Base-by-base conservation (phyloP, 345 rosid genomes). In the Eucalyptus sp. region DNA sequence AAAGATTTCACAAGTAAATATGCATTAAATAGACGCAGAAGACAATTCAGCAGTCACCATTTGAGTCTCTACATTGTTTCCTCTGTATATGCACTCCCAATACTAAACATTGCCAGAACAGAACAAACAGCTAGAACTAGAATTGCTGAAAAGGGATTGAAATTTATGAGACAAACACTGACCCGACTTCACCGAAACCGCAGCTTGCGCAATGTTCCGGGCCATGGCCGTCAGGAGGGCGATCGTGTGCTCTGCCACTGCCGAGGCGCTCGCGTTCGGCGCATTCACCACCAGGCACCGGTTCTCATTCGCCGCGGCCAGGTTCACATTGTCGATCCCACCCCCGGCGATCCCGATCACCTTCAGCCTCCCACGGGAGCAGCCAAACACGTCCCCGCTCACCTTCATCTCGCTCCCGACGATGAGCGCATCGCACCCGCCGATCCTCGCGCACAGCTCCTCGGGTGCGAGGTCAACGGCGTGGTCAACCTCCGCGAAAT, bases 341-440 rank as follows among this genome's bases (percentile, higher is more conserved):
- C 95, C 98, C 31, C 99, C 99, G 83, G 99, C 99, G 86, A 98
- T 92, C 10, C 99, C 99, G 29, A 97, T 97, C 27, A 97, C 99
- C 93, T 95, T 97, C 76, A 97, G 89, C 86, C 97, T 90, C 76
- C 99, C 99, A 3, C 92, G 90, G 52, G 98, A 96, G 37, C 95
- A 92, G 91, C 95, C 97, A 64, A 97, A 97, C 29, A 97, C 96
- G 68, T 95, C 96, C 46, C 97, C 94, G 8, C 89, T 91, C 15
- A 97, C 97, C 90, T 94, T 96, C 24, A 98, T 97, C 49, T 94
- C 98, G 68, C 99, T 96, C 16, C 99, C 89, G 58, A 97, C 99
- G 87, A 97, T 94, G 91, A 97, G 88, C 64, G 99, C 99, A 25
- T 97, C 99, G 81, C 96, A 95, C 27, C 95, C 95, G 37, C 97